A percentile compares a stretch with the other conserved stretches of the same genome.
These are phyloP conservation scores for Neostapfia colusana DNA, from an alignment of 176 grass and related monocot genomes.

Conservation along the genomic window DNA sequence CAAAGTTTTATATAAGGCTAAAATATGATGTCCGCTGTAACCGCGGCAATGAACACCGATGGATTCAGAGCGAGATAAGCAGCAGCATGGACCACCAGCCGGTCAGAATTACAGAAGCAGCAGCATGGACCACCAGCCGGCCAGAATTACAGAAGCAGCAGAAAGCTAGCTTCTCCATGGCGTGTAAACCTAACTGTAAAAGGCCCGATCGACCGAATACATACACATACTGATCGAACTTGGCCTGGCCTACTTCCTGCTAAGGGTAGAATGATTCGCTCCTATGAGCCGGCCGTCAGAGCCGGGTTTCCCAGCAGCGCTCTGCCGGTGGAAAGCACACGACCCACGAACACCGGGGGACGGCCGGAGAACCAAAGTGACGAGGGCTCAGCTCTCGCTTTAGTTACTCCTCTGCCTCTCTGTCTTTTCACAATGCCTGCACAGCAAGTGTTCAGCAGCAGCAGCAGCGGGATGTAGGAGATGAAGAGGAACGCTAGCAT, in stretches of 20 bases:
- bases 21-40: too few species aligned
- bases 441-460: not conserved
- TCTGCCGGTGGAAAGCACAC: constrained; percentile 38
- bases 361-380: constrained; percentile 19
- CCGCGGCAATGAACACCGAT: too few species aligned
- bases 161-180: constrained; percentile 30
- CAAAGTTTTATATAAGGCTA: too few species aligned
- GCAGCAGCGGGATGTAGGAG: not conserved
- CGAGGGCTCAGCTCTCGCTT: not conserved
- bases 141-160: constrained; percentile 11
- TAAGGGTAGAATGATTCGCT: not conserved
- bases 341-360: not conserved
- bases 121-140: too few species aligned
- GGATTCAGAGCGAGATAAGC: too few species aligned
- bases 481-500: not conserved
- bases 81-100: too few species aligned
- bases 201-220: not conserved
- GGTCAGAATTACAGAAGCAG: constrained; percentile 5
- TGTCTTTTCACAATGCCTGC: not conserved
- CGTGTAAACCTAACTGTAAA: not conserved
- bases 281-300: constrained; percentile 8
- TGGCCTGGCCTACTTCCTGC: constrained; percentile 10
- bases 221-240: not conserved
- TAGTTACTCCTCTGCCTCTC: not conserved
- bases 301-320: constrained; percentile 3